A percentile compares a stretch with the other conserved stretches of the same genome.
Conservation (phyloP, 2,329 filamentous ascomycete species). For the Ophiostoma triangulosporum region DNA sequence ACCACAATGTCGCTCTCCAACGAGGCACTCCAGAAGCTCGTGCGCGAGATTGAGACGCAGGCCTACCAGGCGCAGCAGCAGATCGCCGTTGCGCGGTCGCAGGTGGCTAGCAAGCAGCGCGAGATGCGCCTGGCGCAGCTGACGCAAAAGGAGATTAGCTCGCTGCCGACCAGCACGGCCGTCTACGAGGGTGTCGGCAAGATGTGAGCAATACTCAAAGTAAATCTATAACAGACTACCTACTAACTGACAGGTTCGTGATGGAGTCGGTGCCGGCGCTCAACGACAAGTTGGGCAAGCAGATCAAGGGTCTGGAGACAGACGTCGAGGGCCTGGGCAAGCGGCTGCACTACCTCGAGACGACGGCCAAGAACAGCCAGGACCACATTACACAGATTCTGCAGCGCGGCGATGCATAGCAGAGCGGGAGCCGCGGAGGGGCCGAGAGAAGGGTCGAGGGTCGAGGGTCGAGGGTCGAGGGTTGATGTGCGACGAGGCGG, state of each 20-base stretch:
- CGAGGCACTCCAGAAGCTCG: conserved; percentile 85
- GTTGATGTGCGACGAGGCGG: no score
- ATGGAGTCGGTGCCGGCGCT: conserved; percentile 59
- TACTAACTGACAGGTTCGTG: conserved; percentile 44
- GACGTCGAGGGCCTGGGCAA: conserved; percentile 76
- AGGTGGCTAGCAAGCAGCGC: conserved; percentile 73
- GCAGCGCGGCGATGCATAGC: conserved; percentile 29
- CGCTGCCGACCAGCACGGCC: conserved; percentile 59
- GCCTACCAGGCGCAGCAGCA: conserved; percentile 83
- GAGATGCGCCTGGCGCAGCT: conserved; percentile 82
- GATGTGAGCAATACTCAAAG: conserved; percentile 57
- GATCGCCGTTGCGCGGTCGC: conserved; percentile 70
- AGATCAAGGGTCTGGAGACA: conserved; percentile 60
- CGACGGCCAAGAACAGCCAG: conserved; percentile 86
- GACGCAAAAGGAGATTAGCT: conserved; percentile 70
- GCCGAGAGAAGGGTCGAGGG: neutral
- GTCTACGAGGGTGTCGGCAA: conserved; percentile 95
- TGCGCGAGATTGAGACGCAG: conserved; percentile 88
- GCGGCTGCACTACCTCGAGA: conserved; percentile 85
- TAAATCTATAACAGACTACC: no score
- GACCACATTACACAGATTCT: conserved; percentile 86
- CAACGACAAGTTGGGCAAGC: conserved; percentile 59
- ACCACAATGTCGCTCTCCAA: conserved; percentile 79
- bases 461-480: no score
- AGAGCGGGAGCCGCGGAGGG: neutral